These are phyloP conservation scores for Willaertia magna DNA, from an alignment of 208 protist genomes.

Conservation along the genomic window DNA sequence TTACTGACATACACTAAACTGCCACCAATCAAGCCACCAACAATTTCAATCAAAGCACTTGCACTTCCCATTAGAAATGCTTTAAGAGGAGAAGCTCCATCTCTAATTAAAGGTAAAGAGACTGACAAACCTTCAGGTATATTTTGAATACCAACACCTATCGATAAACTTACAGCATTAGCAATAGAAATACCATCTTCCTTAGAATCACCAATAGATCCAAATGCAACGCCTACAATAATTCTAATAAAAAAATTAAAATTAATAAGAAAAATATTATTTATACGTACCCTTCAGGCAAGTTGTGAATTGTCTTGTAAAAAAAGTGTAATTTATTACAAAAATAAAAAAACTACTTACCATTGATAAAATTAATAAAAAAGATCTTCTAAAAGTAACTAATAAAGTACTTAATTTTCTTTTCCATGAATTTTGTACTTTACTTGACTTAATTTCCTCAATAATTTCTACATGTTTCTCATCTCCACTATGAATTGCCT, in stretches of 20 bases:
- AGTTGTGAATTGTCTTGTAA: neutral
- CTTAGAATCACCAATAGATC: neutral
- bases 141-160: neutral
- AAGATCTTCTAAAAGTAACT: neutral
- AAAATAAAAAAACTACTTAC: neutral
- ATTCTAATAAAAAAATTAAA: too few relatives aligned
- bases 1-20: too few relatives aligned
- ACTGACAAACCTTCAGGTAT: neutral
- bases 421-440: neutral
- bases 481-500: too few relatives aligned
- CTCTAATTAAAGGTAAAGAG: neutral
- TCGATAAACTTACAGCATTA: neutral
- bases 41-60: neutral
- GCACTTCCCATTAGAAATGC: neutral
- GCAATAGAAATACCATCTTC: neutral
- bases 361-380: neutral
- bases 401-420: neutral
- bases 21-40: neutral
- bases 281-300: neutral
- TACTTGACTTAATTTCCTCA: too few relatives aligned
- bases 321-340: neutral
- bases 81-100: neutral
- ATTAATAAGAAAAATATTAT: too few relatives aligned
- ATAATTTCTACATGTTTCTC: too few relatives aligned
- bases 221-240: neutral